Percentiles rank a stretch among this genome's conserved stretches.
Evolutionary conservation across 352 stramenopile species (phyloP).

Genomic region (Vaucheria bursata): DNA sequence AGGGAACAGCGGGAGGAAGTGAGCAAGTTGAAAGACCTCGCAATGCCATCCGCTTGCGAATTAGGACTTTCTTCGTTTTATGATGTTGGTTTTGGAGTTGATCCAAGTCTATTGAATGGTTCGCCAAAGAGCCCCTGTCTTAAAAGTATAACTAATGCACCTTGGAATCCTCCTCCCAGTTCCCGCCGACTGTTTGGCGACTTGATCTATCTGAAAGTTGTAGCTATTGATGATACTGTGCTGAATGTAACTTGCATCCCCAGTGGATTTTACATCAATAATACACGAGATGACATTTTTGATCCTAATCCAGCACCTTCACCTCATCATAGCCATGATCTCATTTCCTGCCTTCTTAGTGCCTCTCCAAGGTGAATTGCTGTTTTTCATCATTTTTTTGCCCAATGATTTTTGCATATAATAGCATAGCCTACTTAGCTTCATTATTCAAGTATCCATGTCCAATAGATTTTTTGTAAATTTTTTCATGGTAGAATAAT

Average conservation of each 20-base stretch:
- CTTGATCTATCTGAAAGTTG: constrained; percentile 76
- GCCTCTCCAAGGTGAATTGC: constrained; percentile 56
- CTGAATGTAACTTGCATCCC: constrained; percentile 72
- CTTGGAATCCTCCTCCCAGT: constrained; percentile 80
- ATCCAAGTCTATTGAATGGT: not conserved
- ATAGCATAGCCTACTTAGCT: not conserved
- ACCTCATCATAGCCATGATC: constrained; percentile 54
- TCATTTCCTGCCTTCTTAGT: constrained; percentile 67
- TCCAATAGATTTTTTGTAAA: not conserved
- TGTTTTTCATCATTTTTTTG: constrained; percentile 15
- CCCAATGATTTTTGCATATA: constrained; percentile 25
- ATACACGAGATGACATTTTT: constrained; percentile 64
- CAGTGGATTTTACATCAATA: constrained; percentile 82
- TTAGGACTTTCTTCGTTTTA: constrained; percentile 32
- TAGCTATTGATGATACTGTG: constrained; percentile 58
- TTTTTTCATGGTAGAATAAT: not conserved
- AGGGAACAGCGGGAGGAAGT: constrained; percentile 17
- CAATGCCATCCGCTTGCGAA: constrained; percentile 14
- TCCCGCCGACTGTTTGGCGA: constrained; percentile 74
- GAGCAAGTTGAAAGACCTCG: constrained; percentile 25
- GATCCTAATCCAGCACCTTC: constrained; percentile 63
- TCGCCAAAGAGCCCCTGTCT: not conserved
- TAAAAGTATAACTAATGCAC: constrained; percentile 13
- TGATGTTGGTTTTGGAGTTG: constrained; percentile 17
- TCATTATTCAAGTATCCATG: not conserved